Evolutionary conservation across 116 monocot genomes (phyloP).

Genomic region (Cymodocea nodosa): DNA sequence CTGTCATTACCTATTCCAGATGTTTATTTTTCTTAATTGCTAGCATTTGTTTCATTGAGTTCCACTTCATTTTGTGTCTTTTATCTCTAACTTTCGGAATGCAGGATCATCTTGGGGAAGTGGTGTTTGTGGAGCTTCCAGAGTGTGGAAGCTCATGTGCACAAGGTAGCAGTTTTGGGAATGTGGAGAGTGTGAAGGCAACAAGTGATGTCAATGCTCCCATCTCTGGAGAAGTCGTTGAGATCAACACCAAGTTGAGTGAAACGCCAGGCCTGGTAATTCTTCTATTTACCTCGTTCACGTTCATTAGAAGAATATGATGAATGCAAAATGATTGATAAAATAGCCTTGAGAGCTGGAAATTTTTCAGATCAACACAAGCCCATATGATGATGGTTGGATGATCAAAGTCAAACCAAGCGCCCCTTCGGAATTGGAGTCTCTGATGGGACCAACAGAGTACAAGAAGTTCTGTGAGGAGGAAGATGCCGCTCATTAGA

Average conservation of each 20-base stretch:
- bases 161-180: constrained; percentile 49
- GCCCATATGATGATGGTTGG: constrained; percentile 87
- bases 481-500: constrained; percentile 70
- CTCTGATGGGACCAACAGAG: constrained; percentile 50
- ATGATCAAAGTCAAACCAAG: constrained; percentile 86
- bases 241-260: constrained; percentile 26
- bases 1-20: neutral
- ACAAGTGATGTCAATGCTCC: constrained; percentile 84
- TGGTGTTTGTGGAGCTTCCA: constrained; percentile 83
- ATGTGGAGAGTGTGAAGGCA: constrained; percentile 91
- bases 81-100: neutral
- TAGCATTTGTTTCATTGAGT: neutral
- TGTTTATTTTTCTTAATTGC: neutral
- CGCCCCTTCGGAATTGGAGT: constrained; percentile 50
- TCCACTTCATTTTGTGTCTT: neutral
- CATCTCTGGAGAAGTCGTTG: constrained; percentile 62
- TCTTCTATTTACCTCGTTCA: neutral
- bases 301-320: neutral
- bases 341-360: neutral
- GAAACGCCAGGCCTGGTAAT: constrained; percentile 20
- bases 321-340: no score
- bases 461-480: constrained; percentile 80
- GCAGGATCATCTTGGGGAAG: constrained; percentile 75
- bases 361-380: constrained; percentile 56
- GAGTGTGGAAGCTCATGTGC: constrained; percentile 34